Percentiles rank a stretch among this genome's conserved stretches.
phyloP scores from a whole-genome alignment of 768 basidiomycete genomes.

The Podaxis sp. region DNA sequence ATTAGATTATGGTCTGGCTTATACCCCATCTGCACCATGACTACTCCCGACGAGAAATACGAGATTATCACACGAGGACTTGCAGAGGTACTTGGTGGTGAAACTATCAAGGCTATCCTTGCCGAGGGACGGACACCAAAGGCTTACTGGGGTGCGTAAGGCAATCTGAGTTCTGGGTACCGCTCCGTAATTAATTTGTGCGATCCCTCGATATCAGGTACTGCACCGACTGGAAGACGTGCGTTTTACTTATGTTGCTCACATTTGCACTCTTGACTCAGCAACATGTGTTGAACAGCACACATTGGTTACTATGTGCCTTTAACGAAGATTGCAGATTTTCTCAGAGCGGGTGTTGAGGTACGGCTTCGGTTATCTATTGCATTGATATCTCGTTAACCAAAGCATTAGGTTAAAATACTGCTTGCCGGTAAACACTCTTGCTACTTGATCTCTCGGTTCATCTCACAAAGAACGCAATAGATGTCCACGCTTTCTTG shows the following conservation, averaged over 20 bases:
- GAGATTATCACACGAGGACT: constrained; percentile 83
- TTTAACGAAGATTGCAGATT: constrained; percentile 93
- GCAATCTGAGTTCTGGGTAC: constrained; percentile 8
- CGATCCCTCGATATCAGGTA: constrained; percentile 51
- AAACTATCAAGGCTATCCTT: constrained; percentile 78
- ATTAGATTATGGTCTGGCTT: background rate
- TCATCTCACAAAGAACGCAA: background rate
- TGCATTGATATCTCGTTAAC: background rate
- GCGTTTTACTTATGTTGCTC: constrained; percentile 29
- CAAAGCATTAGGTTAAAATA: constrained; percentile 58
- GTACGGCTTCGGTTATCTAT: constrained; percentile 31
- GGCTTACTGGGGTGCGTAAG: constrained; percentile 86
- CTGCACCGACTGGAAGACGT: constrained; percentile 95
- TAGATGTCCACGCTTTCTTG: constrained; percentile 95
- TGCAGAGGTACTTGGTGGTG: constrained; percentile 86
- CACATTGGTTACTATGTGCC: constrained; percentile 98
- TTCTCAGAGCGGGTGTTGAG: constrained; percentile 89
- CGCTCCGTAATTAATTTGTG: constrained; percentile 13
- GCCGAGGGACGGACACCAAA: constrained; percentile 74
- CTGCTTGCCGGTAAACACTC: constrained; percentile 68
- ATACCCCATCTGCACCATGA: constrained; percentile 22
- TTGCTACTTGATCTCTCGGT: background rate
- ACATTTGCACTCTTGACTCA: background rate
- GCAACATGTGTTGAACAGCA: constrained; percentile 47
- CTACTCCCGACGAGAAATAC: constrained; percentile 55